Conservation (phyloP, 2,329 filamentous ascomycete genomes). For the Aspergillus intermedius region DNA sequence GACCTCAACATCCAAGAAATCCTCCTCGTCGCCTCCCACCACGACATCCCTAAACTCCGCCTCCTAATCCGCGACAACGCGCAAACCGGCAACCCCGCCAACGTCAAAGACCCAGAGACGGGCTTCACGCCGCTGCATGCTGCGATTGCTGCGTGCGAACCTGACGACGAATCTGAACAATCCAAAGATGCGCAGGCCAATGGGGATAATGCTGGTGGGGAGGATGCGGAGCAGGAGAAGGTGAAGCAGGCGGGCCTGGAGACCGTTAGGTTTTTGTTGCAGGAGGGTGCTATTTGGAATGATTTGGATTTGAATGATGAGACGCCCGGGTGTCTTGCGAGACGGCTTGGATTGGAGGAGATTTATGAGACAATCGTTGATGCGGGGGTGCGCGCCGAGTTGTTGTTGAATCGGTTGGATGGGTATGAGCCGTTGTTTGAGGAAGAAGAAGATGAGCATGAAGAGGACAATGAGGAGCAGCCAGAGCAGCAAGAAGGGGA, state of each 20-base stretch:
- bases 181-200: slow-evolving; percentile 18
- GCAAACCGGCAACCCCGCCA: slow-evolving; percentile 50
- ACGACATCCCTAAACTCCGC: slow-evolving; percentile 62
- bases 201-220: slow-evolving; percentile 1
- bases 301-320: slow-evolving; percentile 80
- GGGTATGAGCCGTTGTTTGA: slow-evolving; percentile 65
- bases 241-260: slow-evolving; percentile 56
- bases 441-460: slow-evolving; percentile 38
- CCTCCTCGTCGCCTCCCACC: slow-evolving; percentile 59
- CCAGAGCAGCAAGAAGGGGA: slow-evolving; percentile 25
- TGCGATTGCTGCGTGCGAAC: slow-evolving; percentile 69
- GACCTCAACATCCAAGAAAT: slow-evolving; percentile 50
- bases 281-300: slow-evolving; percentile 95
- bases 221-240: slow-evolving; percentile 10
- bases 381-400: slow-evolving; percentile 82
- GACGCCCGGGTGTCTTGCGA: slow-evolving; percentile 84
- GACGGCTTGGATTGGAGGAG: slow-evolving; percentile 57
- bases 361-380: slow-evolving; percentile 81
- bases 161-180: slow-evolving; percentile 25
- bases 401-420: slow-evolving; percentile 75
- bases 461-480: slow-evolving; percentile 23
- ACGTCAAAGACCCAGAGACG: slow-evolving; percentile 75
- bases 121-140: slow-evolving; percentile 85
- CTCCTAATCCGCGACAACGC: slow-evolving; percentile 56
- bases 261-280: slow-evolving; percentile 68